Evolutionary conservation across 2,329 filamentous ascomycete species (phyloP).

Genomic region (Aspergillus sergii): DNA sequence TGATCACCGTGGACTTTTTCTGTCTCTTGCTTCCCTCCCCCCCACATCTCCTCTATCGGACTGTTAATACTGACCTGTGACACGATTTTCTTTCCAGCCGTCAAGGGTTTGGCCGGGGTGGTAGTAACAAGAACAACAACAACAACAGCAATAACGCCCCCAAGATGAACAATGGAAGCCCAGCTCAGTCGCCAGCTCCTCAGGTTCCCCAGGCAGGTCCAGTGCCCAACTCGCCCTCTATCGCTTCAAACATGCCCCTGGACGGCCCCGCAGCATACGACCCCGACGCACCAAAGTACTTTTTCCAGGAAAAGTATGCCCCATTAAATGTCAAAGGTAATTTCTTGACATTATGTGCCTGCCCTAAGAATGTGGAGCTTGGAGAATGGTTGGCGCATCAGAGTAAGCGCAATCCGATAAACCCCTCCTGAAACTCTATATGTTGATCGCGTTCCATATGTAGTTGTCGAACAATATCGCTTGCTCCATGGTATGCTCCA

Average conservation of each 20-base stretch:
- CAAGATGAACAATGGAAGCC: conserved; percentile 42
- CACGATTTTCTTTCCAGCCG: conserved; percentile 38
- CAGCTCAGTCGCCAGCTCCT: conserved; percentile 32
- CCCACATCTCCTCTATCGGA: conserved; percentile 15
- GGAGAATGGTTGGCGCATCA: conserved; percentile 97
- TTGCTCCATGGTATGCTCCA: conserved; percentile 87
- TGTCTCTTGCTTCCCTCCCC: conserved; percentile 6
- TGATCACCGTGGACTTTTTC: background rate
- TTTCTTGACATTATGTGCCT: conserved; percentile 92
- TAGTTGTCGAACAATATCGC: conserved; percentile 91
- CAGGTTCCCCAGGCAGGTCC: conserved; percentile 32
- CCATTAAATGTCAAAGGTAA: conserved; percentile 95
- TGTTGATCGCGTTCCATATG: conserved; percentile 1
- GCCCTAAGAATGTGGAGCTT: conserved; percentile 89
- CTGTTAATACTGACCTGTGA: conserved; percentile 29
- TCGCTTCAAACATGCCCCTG: conserved; percentile 38
- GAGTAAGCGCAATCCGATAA: conserved; percentile 57
- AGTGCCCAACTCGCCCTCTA: conserved; percentile 43
- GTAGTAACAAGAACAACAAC: conserved; percentile 45
- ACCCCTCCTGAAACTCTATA: conserved; percentile 3
- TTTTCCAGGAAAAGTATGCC: conserved; percentile 59
- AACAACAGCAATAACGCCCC: conserved; percentile 39
- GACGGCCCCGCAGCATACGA: conserved; percentile 42
- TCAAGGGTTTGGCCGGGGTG: conserved; percentile 52
- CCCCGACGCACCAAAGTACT: conserved; percentile 51